These are phyloP conservation scores for Theileria orientalis DNA, from an alignment of 169 alveolate genomes.

Conservation along the genomic window DNA sequence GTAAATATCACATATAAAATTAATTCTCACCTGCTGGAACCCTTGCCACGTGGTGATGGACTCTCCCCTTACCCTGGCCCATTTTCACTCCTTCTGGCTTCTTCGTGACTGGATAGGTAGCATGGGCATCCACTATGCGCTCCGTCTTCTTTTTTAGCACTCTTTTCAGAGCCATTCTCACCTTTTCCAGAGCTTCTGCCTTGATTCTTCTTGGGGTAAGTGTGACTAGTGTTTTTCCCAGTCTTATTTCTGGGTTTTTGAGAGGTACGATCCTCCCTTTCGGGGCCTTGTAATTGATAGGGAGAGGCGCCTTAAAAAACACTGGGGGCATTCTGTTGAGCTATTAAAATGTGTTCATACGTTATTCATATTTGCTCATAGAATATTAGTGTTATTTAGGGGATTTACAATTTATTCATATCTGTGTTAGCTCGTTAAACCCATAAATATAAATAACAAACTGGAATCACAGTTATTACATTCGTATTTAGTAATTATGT, in stretches of 20 bases:
- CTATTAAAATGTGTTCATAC: background rate
- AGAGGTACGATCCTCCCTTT: slow-evolving; percentile 75
- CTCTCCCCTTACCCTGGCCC: slow-evolving; percentile 80
- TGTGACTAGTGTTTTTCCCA: slow-evolving; percentile 72
- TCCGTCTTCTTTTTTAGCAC: slow-evolving; percentile 69
- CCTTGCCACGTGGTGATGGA: slow-evolving; percentile 77
- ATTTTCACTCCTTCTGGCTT: slow-evolving; percentile 81
- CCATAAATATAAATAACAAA: no score
- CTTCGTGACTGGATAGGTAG: slow-evolving; percentile 78
- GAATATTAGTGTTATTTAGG: no score
- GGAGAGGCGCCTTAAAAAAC: slow-evolving; percentile 70
- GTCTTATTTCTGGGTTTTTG: slow-evolving; percentile 64
- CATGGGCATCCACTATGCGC: slow-evolving; percentile 69
- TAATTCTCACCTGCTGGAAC: slow-evolving; percentile 71
- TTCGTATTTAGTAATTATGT: no score
- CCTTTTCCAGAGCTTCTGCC: slow-evolving; percentile 70
- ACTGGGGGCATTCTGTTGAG: slow-evolving; percentile 82
- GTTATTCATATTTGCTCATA: background rate
- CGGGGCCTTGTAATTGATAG: slow-evolving; percentile 74
- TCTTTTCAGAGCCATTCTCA: slow-evolving; percentile 70
- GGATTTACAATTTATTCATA: no score
- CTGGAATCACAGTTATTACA: no score
- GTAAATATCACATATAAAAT: no score
- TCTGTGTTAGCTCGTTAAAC: no score
- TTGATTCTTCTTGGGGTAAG: slow-evolving; percentile 76